These are phyloP conservation scores for Debaryomycetaceae sp. DNA, from an alignment of 1,139 yeast species.

Conservation along the genomic window DNA sequence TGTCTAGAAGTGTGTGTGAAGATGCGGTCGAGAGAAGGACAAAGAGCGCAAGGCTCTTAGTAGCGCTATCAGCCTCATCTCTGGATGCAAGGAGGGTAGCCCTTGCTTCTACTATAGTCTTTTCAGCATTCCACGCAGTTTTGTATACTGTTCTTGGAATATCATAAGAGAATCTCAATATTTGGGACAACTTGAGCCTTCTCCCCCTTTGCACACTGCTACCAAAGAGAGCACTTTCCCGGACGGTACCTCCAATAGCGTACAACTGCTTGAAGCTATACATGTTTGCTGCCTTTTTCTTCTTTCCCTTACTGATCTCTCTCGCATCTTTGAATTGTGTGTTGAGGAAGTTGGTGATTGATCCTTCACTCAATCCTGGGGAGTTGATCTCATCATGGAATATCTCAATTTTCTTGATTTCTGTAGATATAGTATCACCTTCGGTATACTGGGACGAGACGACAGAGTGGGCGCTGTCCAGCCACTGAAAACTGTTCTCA, in stretches of 20 bases:
- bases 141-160: conserved; percentile 11
- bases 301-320: not conserved
- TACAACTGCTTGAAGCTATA: conserved; percentile 12
- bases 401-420: conserved; percentile 1
- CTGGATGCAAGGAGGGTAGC: conserved; percentile 6
- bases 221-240: not conserved
- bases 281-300: conserved; percentile 1
- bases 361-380: conserved; percentile 12
- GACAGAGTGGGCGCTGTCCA: not conserved
- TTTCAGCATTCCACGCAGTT: conserved; percentile 15
- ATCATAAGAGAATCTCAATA: conserved; percentile 7
- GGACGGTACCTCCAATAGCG: conserved; percentile 6
- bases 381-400: conserved; percentile 8
- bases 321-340: conserved; percentile 4
- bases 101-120: conserved; percentile 8
- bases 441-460: not conserved
- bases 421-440: not conserved
- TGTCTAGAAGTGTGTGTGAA: conserved; percentile 13
- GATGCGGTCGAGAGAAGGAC: conserved; percentile 9
- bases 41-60: conserved; percentile 2
- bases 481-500: not conserved
- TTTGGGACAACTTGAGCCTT: conserved; percentile 8
- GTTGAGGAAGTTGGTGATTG: conserved; percentile 12
- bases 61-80: conserved; percentile 7
- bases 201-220: not conserved